phyloP scores from a whole-genome alignment of 441 rosid species.

The Lagerstroemia fauriei region DNA sequence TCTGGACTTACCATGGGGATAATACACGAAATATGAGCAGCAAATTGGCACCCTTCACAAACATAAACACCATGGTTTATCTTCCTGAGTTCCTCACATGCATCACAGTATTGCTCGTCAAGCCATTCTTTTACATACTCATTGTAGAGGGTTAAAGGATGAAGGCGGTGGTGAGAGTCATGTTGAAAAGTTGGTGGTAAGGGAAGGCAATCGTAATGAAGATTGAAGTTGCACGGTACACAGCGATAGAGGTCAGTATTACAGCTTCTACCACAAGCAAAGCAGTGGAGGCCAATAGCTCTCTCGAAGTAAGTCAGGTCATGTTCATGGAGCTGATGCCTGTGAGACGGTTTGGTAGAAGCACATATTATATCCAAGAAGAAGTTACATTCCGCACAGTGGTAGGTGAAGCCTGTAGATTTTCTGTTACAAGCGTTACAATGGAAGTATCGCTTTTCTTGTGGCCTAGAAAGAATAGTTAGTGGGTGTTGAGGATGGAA shows the following conservation, averaged over 20 bases:
- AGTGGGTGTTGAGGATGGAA: slow-evolving; percentile 3
- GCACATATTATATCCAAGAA: not conserved
- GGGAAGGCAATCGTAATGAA: slow-evolving; percentile 5
- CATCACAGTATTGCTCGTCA: not conserved
- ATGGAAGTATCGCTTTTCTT: not conserved
- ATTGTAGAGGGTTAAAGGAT: slow-evolving; percentile 4
- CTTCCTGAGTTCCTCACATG: slow-evolving; percentile 7
- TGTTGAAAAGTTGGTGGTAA: not conserved
- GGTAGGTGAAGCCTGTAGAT: not conserved
- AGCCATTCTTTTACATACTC: not conserved
- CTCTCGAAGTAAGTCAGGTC: not conserved
- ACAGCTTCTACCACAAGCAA: not conserved
- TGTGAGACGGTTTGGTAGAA: not conserved
- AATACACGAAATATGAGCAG: slow-evolving; percentile 9
- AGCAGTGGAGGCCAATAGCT: slow-evolving; percentile 1
- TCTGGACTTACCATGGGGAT: slow-evolving; percentile 6
- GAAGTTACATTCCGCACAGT: slow-evolving; percentile 5
- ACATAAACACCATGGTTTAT: not conserved
- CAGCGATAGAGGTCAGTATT: slow-evolving; percentile 3
- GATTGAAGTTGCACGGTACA: slow-evolving; percentile 3
- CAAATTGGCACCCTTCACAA: not conserved
- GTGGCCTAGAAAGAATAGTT: not conserved
- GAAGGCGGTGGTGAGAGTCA: not conserved
- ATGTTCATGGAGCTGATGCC: not conserved
- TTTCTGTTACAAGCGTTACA: not conserved